These are phyloP conservation scores for Takakia lepidozioides DNA, from an alignment of 225 moss, liverwort and hornwort genomes.

Conservation along the genomic window DNA sequence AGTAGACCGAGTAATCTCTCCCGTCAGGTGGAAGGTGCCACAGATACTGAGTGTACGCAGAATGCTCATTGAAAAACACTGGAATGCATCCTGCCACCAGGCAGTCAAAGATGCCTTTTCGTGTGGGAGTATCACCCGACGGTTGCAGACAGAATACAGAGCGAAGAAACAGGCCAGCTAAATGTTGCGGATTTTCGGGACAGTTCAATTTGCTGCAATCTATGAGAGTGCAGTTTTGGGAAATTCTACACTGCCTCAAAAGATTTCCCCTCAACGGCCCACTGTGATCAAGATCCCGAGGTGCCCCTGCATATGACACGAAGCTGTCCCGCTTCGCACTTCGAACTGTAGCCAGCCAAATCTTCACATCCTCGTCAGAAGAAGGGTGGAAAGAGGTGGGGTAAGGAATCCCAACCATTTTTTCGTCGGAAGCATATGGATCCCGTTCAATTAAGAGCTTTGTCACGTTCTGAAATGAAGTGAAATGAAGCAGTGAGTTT, in stretches of 20 bases:
- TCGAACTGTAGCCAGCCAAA: conserved; percentile 47
- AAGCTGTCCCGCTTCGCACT: conserved; percentile 21
- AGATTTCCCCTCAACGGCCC: conserved; percentile 42
- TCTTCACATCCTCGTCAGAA: conserved; percentile 40
- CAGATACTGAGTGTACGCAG: conserved; percentile 55
- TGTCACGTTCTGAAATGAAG: conserved; percentile 55
- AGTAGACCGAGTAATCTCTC: conserved; percentile 44
- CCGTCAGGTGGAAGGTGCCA: conserved; percentile 59
- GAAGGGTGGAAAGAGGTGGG: conserved; percentile 91
- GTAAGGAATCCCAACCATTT: conserved; percentile 55
- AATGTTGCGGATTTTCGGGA: conserved; percentile 34
- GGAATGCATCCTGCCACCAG: conserved; percentile 76
- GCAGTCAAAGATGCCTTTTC: conserved; percentile 79
- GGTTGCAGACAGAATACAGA: conserved; percentile 87
- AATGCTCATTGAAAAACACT: conserved; percentile 49
- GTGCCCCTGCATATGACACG: conserved; percentile 48
- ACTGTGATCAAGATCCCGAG: conserved; percentile 19
- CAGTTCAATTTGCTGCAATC: conserved; percentile 35
- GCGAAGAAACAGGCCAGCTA: conserved; percentile 36
- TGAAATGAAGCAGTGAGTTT: conserved; percentile 27
- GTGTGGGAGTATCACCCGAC: conserved; percentile 75
- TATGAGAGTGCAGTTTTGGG: conserved; percentile 25
- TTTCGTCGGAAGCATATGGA: conserved; percentile 6
- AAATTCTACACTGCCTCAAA: conserved; percentile 43
- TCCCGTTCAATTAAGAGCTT: conserved; percentile 69